Percentiles rank a stretch among this genome's conserved stretches.
phyloP scores from a whole-genome alignment of 164 flowering plant species.

The Nymphaea colorata region DNA sequence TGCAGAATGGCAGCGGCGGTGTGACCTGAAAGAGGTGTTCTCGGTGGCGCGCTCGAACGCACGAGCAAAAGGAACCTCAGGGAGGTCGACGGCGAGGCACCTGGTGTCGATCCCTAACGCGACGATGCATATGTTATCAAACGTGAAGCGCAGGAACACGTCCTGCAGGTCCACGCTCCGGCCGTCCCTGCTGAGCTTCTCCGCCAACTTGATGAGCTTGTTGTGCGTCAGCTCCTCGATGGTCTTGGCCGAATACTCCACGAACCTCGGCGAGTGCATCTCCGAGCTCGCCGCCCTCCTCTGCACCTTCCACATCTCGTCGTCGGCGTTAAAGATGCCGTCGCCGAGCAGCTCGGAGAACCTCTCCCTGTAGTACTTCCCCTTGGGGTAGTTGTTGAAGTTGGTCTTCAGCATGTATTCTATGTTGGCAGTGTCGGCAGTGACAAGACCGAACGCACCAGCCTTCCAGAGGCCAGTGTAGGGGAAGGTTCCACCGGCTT shows the following conservation, averaged over 20 bases:
- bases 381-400: slow-evolving; percentile 75
- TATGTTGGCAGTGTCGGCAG: slow-evolving; percentile 44
- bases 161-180: slow-evolving; percentile 44
- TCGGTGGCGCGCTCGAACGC: slow-evolving; percentile 70
- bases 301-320: slow-evolving; percentile 48
- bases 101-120: slow-evolving; percentile 60
- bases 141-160: slow-evolving; percentile 50
- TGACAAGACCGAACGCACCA: slow-evolving; percentile 31
- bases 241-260: slow-evolving; percentile 24
- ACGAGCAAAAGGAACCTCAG: slow-evolving; percentile 42
- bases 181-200: slow-evolving; percentile 14
- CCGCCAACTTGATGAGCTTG: slow-evolving; percentile 31
- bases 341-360: slow-evolving; percentile 55
- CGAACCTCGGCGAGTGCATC: slow-evolving; percentile 45
- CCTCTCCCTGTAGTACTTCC: slow-evolving; percentile 41
- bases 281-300: slow-evolving; percentile 35
- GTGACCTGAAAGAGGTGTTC: slow-evolving; percentile 14
- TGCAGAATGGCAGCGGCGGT: too few relatives aligned
- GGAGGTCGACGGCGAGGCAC: slow-evolving; percentile 31
- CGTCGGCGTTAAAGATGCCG: slow-evolving; percentile 76
- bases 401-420: slow-evolving; percentile 68
- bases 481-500: slow-evolving; percentile 32
- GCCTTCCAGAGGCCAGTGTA: slow-evolving; percentile 41
- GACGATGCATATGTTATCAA: slow-evolving; percentile 52
- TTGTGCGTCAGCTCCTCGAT: slow-evolving; percentile 32